phyloP scores from a whole-genome alignment of 148 eudicot genomes.

The Polygonum maritimum region DNA sequence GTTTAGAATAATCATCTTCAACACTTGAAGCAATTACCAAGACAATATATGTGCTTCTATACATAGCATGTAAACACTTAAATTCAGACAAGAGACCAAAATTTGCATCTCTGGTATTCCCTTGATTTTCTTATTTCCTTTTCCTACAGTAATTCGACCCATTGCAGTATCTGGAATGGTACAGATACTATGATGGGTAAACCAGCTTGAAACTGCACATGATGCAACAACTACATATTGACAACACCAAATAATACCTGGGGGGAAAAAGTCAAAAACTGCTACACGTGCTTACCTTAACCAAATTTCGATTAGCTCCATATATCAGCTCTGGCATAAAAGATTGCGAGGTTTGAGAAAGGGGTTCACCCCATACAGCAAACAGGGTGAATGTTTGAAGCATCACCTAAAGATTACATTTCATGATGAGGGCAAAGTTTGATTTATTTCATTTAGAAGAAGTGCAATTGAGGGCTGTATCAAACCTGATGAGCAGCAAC shows the following conservation, averaged over 20 bases:
- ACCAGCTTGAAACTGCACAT: neutral
- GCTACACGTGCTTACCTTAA: constrained; percentile 41
- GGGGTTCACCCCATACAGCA: constrained; percentile 90
- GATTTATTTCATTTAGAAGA: neutral
- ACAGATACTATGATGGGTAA: neutral
- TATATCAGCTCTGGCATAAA: constrained; percentile 94
- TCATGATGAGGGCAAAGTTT: neutral
- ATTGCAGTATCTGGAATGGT: neutral
- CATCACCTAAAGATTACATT: constrained; percentile 51
- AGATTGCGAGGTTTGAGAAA: constrained; percentile 95
- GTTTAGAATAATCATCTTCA: constrained; percentile 14
- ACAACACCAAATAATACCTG: neutral
- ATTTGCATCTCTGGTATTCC: neutral
- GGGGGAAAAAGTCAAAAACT: neutral
- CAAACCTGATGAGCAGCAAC: constrained; percentile 96
- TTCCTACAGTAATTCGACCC: neutral
- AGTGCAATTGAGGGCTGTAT: neutral
- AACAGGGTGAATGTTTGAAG: constrained; percentile 67
- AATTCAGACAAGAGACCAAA: neutral
- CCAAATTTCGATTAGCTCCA: constrained; percentile 63
- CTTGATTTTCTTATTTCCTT: neutral
- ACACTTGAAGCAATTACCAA: neutral
- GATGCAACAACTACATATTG: neutral
- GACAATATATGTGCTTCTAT: neutral
- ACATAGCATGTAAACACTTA: neutral